phyloP scores from a whole-genome alignment of 2,329 filamentous ascomycete genomes.

The Aspergillus sp. region DNA sequence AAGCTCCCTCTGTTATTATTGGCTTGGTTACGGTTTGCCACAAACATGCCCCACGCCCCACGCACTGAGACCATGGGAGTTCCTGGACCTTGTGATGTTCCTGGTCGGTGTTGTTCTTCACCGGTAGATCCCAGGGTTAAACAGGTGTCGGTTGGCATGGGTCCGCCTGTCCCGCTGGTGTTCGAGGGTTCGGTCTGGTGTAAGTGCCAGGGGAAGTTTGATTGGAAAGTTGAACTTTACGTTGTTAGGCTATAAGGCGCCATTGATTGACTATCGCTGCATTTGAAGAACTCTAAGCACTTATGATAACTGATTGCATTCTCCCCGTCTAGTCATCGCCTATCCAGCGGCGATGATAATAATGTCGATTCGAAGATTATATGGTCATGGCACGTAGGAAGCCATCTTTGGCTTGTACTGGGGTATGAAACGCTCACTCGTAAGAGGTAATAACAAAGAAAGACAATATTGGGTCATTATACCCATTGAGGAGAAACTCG shows the following conservation, averaged over 20 bases:
- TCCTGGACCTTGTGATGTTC: too few relatives aligned
- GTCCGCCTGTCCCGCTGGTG: neutral
- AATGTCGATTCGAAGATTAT: neutral
- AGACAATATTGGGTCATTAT: neutral
- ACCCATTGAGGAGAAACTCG: constrained; percentile 55
- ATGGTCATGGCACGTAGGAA: neutral
- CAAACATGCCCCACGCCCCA: too few relatives aligned
- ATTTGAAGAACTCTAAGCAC: neutral
- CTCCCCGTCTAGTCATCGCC: neutral
- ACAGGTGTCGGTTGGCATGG: too few relatives aligned
- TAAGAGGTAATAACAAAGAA: neutral
- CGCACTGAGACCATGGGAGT: too few relatives aligned
- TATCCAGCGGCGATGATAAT: neutral
- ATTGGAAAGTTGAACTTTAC: neutral
- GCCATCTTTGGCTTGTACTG: neutral
- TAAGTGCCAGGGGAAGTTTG: neutral
- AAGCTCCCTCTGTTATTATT: neutral
- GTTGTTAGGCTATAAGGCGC: neutral
- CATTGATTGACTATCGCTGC: neutral
- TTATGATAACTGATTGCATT: neutral
- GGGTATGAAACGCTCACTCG: neutral
- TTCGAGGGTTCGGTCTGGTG: neutral
- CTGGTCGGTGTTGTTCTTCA: too few relatives aligned
- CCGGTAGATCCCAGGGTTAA: too few relatives aligned
- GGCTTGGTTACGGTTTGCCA: neutral